phyloP scores from a whole-genome alignment of 331 rosid species.

The Cucumis variabilis region DNA sequence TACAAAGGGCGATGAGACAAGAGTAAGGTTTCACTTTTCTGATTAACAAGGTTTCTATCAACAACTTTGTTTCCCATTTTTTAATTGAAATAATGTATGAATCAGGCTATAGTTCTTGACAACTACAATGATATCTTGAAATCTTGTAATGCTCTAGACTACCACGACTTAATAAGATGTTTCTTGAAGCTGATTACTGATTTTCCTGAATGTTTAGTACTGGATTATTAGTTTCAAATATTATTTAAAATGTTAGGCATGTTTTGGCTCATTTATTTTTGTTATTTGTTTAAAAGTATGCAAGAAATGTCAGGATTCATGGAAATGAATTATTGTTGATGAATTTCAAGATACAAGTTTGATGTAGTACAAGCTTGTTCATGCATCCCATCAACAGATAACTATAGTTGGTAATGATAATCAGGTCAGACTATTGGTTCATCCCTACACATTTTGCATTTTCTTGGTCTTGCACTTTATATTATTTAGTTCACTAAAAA shows the following conservation, averaged over 20 bases:
- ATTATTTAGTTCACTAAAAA: too few relatives aligned
- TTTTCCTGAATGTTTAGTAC: conserved; percentile 76
- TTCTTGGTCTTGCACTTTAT: too few relatives aligned
- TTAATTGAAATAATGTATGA: conserved; percentile 46
- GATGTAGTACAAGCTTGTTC: conserved; percentile 87
- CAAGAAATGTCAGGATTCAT: conserved; percentile 72
- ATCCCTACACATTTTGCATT: conserved; percentile 2
- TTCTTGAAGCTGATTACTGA: conserved; percentile 85
- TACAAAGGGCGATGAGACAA: too few relatives aligned
- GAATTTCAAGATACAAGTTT: conserved; percentile 99
- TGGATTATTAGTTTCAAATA: conserved; percentile 25
- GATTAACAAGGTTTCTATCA: too few relatives aligned
- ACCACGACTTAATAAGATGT: conserved; percentile 86
- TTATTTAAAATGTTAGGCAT: conserved; percentile 29
- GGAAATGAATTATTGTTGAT: conserved; percentile 91
- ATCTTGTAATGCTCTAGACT: too few relatives aligned
- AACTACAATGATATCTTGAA: conserved; percentile 74
- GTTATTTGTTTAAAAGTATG: conserved; percentile 49
- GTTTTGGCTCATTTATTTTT: conserved; percentile 41
- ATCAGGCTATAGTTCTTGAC: conserved; percentile 81
- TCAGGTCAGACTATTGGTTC: too few relatives aligned
- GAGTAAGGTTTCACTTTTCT: too few relatives aligned
- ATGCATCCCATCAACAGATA: conserved; percentile 71
- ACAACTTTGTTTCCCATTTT: conserved; percentile 29
- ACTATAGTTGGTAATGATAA: conserved; percentile 98